A percentile compares a stretch with the other conserved stretches of the same genome.
These are phyloP conservation scores for Rhodomyrtus tomentosa DNA, from an alignment of 345 rosid genomes.

Conservation along the genomic window DNA sequence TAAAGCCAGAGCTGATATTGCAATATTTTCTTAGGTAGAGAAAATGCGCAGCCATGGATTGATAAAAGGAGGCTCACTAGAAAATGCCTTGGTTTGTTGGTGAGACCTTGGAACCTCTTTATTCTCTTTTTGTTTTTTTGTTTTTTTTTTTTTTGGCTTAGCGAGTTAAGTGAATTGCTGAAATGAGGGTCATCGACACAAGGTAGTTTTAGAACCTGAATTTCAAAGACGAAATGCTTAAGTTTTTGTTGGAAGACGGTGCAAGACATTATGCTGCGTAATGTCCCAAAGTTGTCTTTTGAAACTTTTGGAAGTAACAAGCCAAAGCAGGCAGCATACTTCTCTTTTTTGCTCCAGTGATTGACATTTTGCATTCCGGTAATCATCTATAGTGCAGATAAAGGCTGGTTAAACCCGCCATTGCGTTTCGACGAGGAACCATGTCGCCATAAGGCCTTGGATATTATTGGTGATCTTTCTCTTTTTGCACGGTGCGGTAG, in stretches of 20 bases:
- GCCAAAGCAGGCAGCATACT: neutral
- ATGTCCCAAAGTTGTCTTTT: neutral
- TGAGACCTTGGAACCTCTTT: conserved; percentile 11
- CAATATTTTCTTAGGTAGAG: conserved; percentile 50
- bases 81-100: conserved; percentile 87
- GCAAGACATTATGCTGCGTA: neutral
- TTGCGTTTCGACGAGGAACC: conserved; percentile 62
- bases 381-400: conserved; percentile 30
- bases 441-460: conserved; percentile 83
- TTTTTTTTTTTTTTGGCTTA: neutral
- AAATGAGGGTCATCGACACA: neutral
- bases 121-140: neutral
- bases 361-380: neutral
- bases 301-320: neutral
- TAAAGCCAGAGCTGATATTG: neutral
- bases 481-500: conserved; percentile 52
- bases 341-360: neutral
- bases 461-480: conserved; percentile 82
- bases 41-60: conserved; percentile 57
- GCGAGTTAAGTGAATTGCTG: neutral
- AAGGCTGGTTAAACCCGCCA: conserved; percentile 92
- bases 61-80: conserved; percentile 76
- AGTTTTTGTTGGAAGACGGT: neutral
- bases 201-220: neutral
- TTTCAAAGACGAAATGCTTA: neutral